Evolutionary conservation across 495 filamentous ascomycete genomes (phyloP).

Genomic region (Geoglossum glabrum): DNA sequence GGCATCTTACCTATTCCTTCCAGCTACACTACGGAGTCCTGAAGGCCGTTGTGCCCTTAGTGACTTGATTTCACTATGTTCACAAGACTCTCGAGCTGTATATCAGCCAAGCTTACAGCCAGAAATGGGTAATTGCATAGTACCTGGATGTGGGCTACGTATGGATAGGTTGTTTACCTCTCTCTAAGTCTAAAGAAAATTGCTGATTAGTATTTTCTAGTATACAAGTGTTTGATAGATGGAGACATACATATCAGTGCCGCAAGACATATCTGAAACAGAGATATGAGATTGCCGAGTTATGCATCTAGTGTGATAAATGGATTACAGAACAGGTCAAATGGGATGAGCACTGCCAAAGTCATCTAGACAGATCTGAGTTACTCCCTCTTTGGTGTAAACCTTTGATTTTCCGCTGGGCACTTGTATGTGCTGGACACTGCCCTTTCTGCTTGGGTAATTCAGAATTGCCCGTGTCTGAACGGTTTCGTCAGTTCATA

Average conservation of each 20-base stretch:
- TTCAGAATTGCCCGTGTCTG: background rate
- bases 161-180: background rate
- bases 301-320: conserved; percentile 13
- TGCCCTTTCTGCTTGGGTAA: conserved; percentile 4
- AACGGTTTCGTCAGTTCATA: conserved; percentile 3
- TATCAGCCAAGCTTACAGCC: conserved; percentile 2
- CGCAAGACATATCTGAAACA: conserved; percentile 4
- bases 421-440: conserved; percentile 2
- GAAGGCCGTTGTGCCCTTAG: background rate
- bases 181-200: conserved; percentile 4
- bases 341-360: conserved; percentile 10
- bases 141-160: background rate
- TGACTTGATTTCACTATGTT: background rate
- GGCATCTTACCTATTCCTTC: background rate
- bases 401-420: conserved; percentile 7
- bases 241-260: background rate
- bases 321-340: conserved; percentile 8
- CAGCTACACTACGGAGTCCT: background rate
- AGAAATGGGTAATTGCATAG: background rate
- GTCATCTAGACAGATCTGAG: conserved; percentile 7
- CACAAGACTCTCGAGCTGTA: background rate
- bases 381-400: conserved; percentile 8
- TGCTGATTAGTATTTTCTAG: conserved; percentile 8
- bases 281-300: conserved; percentile 7
- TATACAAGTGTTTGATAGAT: conserved; percentile 3